phyloP scores from a whole-genome alignment of 805 yeast genomes.

The Wickerhamomyces subpelliculosus region DNA sequence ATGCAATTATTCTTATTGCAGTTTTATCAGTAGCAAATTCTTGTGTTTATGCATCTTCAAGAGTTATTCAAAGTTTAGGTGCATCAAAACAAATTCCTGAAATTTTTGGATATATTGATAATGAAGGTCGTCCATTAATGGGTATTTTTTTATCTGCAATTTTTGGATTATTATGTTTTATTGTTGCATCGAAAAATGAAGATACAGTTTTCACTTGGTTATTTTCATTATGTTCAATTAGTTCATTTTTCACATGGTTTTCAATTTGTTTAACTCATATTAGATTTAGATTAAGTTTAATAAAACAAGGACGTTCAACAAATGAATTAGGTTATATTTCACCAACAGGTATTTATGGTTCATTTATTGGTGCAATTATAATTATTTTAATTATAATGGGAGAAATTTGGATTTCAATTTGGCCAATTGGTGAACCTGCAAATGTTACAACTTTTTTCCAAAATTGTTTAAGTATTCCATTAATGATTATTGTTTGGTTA shows the following conservation, averaged over 20 bases:
- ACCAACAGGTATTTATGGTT: constrained; percentile 62
- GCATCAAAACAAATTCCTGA: constrained; percentile 59
- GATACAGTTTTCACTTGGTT: constrained; percentile 59
- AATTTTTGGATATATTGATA: constrained; percentile 54
- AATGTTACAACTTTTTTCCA: constrained; percentile 30
- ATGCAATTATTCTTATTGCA: constrained; percentile 61
- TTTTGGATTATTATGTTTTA: constrained; percentile 53
- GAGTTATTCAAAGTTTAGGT: constrained; percentile 58
- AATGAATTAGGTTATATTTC: constrained; percentile 64
- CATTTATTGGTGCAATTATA: constrained; percentile 51
- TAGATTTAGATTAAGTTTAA: constrained; percentile 57
- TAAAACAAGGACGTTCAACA: constrained; percentile 56
- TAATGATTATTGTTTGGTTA: constrained; percentile 28
- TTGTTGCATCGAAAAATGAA: constrained; percentile 45
- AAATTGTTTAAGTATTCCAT: constrained; percentile 32
- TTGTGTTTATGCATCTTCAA: constrained; percentile 60
- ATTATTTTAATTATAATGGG: constrained; percentile 57
- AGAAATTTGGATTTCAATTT: constrained; percentile 78
- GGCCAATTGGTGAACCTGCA: constrained; percentile 42
- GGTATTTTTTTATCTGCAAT: constrained; percentile 43
- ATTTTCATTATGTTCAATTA: constrained; percentile 53
- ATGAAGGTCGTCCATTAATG: constrained; percentile 60
- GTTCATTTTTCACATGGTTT: constrained; percentile 59
- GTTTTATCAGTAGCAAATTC: constrained; percentile 72
- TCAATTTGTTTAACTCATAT: constrained; percentile 54